phyloP scores from a whole-genome alignment of 2,329 filamentous ascomycete genomes.

The Coniella lustricola region DNA sequence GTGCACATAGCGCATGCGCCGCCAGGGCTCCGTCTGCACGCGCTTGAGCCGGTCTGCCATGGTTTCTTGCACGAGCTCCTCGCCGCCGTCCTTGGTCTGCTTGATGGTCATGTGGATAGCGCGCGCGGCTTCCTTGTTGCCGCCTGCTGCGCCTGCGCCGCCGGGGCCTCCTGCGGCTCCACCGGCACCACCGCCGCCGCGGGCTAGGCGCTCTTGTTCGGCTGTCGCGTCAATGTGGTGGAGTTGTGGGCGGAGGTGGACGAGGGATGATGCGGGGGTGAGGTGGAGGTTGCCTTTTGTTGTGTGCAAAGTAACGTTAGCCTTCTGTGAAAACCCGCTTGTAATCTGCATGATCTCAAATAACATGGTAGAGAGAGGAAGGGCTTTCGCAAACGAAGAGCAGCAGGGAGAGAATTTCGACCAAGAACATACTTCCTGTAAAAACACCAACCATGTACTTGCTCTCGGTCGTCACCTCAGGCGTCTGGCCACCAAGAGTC shows the following conservation, averaged over 20 bases:
- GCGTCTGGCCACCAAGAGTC: conserved; percentile 77
- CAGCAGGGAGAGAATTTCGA: not conserved
- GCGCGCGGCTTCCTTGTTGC: conserved; percentile 46
- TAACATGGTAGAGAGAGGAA: not conserved
- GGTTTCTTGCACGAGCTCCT: conserved; percentile 57
- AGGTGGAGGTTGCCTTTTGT: conserved; percentile 72
- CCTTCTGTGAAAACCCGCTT: too few species aligned
- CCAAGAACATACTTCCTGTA: conserved; percentile 52
- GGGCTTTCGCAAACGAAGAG: not conserved
- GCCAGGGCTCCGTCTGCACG: conserved; percentile 80
- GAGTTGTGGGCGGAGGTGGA: conserved; percentile 85
- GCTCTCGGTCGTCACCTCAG: conserved; percentile 55
- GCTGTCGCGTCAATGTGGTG: conserved; percentile 83
- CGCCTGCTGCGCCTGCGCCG: conserved; percentile 23
- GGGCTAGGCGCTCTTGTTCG: conserved; percentile 58
- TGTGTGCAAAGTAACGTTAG: too few species aligned
- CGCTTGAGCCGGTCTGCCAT: conserved; percentile 68
- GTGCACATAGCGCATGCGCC: conserved; percentile 69
- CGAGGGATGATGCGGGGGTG: conserved; percentile 72
- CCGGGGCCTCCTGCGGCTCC: conserved; percentile 22
- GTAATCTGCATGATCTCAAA: too few species aligned
- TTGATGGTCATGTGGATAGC: conserved; percentile 86
- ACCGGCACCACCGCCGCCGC: too few species aligned
- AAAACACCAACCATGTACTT: conserved; percentile 95
- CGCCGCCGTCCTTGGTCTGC: conserved; percentile 55